Conservation (phyloP, 2,329 filamentous ascomycete species). For the Tolypocladium ovalisporum region DNA sequence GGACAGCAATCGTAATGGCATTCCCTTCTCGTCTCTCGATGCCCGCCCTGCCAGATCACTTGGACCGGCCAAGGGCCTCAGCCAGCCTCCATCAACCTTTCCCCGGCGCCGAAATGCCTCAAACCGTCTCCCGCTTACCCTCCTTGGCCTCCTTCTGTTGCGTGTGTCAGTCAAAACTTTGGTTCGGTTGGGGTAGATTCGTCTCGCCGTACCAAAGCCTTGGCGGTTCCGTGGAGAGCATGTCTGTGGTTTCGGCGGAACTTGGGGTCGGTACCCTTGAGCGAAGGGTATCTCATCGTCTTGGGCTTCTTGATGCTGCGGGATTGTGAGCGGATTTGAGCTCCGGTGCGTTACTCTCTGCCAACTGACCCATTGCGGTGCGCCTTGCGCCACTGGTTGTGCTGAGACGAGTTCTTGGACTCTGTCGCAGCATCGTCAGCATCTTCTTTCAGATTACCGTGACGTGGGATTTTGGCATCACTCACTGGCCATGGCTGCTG, state of each 20-base stretch:
- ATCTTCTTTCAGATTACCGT: not conserved
- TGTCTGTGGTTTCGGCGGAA: constrained; percentile 99
- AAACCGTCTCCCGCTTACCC: constrained; percentile 85
- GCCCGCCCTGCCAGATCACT: constrained; percentile 1
- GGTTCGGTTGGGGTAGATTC: constrained; percentile 10
- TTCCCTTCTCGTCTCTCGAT: not conserved
- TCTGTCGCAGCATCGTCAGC: constrained; percentile 40
- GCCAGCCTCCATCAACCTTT: not conserved
- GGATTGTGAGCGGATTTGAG: constrained; percentile 8
- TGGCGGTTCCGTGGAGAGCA: constrained; percentile 97
- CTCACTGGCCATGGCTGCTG: constrained; percentile 31
- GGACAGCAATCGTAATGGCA: not conserved
- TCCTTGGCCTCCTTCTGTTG: constrained; percentile 92
- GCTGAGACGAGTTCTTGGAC: constrained; percentile 99
- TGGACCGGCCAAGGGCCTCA: not conserved
- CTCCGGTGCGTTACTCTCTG: not conserved
- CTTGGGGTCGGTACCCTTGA: constrained; percentile 98
- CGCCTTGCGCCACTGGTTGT: constrained; percentile 97
- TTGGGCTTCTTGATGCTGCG: constrained; percentile 99
- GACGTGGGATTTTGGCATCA: constrained; percentile 5
- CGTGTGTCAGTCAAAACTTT: constrained; percentile 17
- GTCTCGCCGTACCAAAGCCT: constrained; percentile 68
- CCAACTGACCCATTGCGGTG: constrained; percentile 90
- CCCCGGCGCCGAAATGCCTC: constrained; percentile 19
- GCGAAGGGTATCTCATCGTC: constrained; percentile 96